Percentiles rank a stretch among this genome's conserved stretches.
These are phyloP conservation scores for Flagelloscypha sp. DNA, from an alignment of 768 basidiomycete genomes.

Conservation along the genomic window DNA sequence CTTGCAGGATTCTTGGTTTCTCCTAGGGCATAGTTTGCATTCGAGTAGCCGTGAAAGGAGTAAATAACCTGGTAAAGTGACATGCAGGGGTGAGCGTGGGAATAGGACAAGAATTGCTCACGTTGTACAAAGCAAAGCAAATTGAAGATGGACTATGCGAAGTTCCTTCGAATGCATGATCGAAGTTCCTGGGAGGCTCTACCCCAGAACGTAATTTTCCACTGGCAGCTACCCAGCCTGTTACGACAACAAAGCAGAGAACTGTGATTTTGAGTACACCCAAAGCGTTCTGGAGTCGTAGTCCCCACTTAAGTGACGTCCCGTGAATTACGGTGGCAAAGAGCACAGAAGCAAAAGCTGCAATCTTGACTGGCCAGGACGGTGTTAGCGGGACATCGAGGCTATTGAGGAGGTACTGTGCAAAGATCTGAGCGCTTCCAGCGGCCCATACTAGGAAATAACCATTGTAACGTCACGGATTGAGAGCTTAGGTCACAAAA, in stretches of 20 bases:
- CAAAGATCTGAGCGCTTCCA: conserved; percentile 47
- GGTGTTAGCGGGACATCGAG: conserved; percentile 22
- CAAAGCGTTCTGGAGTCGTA: conserved; percentile 56
- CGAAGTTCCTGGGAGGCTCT: conserved; percentile 27
- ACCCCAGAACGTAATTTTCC: conserved; percentile 24
- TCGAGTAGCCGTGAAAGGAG: conserved; percentile 54
- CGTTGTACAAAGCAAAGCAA: too few relatives aligned
- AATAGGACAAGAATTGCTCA: too few relatives aligned
- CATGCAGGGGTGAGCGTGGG: conserved; percentile 8
- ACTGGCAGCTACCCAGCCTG: conserved; percentile 39
- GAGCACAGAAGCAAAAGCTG: conserved; percentile 29
- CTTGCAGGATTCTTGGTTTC: conserved; percentile 55
- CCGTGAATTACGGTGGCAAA: conserved; percentile 33
- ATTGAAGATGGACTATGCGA: too few relatives aligned
- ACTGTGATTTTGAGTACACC: conserved; percentile 49
- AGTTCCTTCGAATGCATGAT: too few relatives aligned
- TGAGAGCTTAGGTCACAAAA: conserved; percentile 1
- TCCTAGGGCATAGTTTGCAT: conserved; percentile 59
- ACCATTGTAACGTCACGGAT: neutral
- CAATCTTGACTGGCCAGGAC: conserved; percentile 20
- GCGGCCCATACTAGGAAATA: conserved; percentile 26
- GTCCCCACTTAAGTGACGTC: conserved; percentile 39
- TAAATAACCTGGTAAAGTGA: conserved; percentile 33
- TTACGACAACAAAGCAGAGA: conserved; percentile 37
- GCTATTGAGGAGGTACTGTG: conserved; percentile 28